A percentile compares a stretch with the other conserved stretches of the same genome.
These are phyloP conservation scores for Herpetospermum pedunculosum DNA, from an alignment of 306 rosid genomes.

Conservation along the genomic window DNA sequence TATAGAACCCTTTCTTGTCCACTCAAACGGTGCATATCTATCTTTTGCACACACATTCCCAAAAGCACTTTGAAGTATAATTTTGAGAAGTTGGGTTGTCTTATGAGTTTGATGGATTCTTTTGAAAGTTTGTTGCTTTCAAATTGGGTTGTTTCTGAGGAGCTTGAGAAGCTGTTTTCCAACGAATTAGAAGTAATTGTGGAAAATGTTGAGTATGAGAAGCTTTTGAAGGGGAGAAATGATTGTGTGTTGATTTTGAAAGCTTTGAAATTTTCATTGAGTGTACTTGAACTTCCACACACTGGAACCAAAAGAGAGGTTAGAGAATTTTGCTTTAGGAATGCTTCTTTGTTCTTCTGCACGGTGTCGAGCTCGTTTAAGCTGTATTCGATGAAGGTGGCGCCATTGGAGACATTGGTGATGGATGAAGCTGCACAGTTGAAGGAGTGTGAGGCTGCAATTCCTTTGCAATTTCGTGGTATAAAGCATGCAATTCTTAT, in stretches of 20 bases:
- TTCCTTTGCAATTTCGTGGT: constrained; percentile 47
- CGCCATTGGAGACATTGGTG: constrained; percentile 34
- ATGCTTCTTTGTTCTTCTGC: constrained; percentile 48
- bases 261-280: constrained; percentile 26
- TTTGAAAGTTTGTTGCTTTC: constrained; percentile 28
- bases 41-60: constrained; percentile 41
- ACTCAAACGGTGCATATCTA: constrained; percentile 25
- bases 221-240: constrained; percentile 20
- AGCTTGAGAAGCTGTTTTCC: constrained; percentile 35
- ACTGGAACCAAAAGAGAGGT: constrained; percentile 1
- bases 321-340: constrained; percentile 35
- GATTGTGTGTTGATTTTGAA: constrained; percentile 29
- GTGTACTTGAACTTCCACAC: constrained; percentile 28
- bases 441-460: constrained; percentile 61
- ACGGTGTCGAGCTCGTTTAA: constrained; percentile 57
- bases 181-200: background rate
- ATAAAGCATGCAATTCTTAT: constrained; percentile 48
- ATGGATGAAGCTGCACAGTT: constrained; percentile 82
- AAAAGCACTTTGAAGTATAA: constrained; percentile 24
- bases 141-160: constrained; percentile 18
- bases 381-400: constrained; percentile 27
- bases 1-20: constrained; percentile 15
- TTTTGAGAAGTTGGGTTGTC: constrained; percentile 18
- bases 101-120: constrained; percentile 19
- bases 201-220: constrained; percentile 11